Percentiles rank a stretch among this genome's conserved stretches.
Evolutionary conservation across 2,329 filamentous ascomycete genomes (phyloP).

Genomic region (Cladosporium sp.): DNA sequence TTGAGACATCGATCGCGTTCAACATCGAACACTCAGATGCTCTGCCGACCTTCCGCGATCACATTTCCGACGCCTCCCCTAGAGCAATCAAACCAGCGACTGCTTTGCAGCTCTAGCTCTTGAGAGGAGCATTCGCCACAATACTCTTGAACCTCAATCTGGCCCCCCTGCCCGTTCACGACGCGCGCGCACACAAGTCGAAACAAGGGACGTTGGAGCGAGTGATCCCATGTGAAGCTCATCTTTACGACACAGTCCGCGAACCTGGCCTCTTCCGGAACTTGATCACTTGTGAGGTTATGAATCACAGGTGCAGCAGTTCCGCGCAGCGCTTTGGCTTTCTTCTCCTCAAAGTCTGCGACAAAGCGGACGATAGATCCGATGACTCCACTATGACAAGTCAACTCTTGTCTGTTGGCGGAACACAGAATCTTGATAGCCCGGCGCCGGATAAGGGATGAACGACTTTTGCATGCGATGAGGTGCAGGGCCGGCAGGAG

Average conservation of each 20-base stretch:
- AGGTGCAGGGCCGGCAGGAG: constrained; percentile 2
- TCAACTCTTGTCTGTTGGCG: background rate
- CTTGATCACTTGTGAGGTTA: background rate
- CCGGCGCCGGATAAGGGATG: background rate
- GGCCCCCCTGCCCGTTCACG: background rate
- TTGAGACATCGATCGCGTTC: too few relatives aligned
- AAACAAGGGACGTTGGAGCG: background rate
- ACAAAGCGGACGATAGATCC: background rate
- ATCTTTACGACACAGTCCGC: constrained; percentile 3
- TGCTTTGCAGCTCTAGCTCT: too few relatives aligned
- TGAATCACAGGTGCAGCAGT: background rate
- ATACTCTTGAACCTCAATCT: background rate
- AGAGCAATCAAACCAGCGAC: too few relatives aligned
- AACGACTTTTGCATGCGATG: constrained; percentile 6
- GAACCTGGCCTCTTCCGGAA: constrained; percentile 7
- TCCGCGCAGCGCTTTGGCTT: background rate
- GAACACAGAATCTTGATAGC: background rate
- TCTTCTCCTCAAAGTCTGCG: background rate
- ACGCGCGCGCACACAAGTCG: constrained; percentile 3
- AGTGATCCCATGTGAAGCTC: background rate
- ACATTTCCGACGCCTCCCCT: too few relatives aligned
- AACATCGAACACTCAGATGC: too few relatives aligned
- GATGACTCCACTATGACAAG: background rate
- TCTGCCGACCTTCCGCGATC: too few relatives aligned
- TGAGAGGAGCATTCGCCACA: background rate